These are phyloP conservation scores for Cicer judaicum DNA, from an alignment of 306 rosid species.

Conservation along the genomic window DNA sequence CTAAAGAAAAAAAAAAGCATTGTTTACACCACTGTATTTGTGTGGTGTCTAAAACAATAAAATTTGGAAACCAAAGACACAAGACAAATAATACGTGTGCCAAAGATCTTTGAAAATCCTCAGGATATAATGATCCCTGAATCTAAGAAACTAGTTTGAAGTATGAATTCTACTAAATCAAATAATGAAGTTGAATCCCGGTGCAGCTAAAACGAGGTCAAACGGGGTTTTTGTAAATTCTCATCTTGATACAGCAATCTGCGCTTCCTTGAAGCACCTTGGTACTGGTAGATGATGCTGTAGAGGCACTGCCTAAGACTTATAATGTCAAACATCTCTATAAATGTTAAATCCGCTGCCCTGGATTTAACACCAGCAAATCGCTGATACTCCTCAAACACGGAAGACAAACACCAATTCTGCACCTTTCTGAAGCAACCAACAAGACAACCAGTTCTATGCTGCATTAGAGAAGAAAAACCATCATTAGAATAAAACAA, in stretches of 20 bases:
- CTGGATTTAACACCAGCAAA: conserved; percentile 84
- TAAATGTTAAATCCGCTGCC: conserved; percentile 67
- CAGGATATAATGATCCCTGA: conserved; percentile 10
- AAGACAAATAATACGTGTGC: conserved; percentile 1
- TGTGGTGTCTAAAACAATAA: conserved; percentile 19
- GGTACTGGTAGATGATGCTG: conserved; percentile 93
- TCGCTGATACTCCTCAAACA: conserved; percentile 81
- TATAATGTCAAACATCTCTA: conserved; percentile 63
- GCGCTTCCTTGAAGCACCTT: conserved; percentile 85
- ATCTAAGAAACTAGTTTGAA: conserved; percentile 15
- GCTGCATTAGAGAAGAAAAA: conserved; percentile 56
- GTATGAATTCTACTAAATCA: conserved; percentile 11
- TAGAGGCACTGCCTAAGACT: conserved; percentile 83
- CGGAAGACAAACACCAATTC: conserved; percentile 91
- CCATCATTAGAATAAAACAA: neutral
- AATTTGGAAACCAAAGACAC: neutral
- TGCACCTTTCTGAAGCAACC: conserved; percentile 92
- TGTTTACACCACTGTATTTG: conserved; percentile 24
- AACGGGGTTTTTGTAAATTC: conserved; percentile 69
- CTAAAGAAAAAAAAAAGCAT: neutral
- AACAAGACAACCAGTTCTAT: conserved; percentile 88
- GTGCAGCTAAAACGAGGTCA: conserved; percentile 53
- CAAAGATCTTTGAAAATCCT: conserved; percentile 29
- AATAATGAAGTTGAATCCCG: conserved; percentile 10
- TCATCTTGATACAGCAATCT: conserved; percentile 75